Conservation (phyloP, 495 filamentous ascomycete species). For the Letharia lupina region DNA sequence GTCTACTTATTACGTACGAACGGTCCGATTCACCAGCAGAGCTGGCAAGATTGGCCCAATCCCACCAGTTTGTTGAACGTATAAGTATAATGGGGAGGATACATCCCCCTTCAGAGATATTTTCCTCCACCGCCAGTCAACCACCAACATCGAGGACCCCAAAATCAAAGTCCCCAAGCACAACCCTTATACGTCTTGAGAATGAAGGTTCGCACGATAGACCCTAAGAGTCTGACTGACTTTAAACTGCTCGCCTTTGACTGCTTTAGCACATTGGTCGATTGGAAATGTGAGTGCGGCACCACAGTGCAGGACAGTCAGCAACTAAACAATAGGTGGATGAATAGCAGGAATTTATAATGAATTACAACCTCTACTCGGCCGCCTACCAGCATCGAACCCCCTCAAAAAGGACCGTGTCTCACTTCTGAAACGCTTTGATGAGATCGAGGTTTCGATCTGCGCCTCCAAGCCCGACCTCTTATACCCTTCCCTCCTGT, state of each 20-base stretch:
- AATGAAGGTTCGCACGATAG: slow-evolving; percentile 19
- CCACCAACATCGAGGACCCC: background rate
- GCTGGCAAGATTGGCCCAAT: background rate
- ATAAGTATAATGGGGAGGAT: background rate
- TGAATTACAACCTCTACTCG: slow-evolving; percentile 37
- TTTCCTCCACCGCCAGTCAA: background rate
- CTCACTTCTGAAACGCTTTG: slow-evolving; percentile 31
- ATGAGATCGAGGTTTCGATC: slow-evolving; percentile 37
- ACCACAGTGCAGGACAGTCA: background rate
- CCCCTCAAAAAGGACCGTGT: slow-evolving; percentile 35
- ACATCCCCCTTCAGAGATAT: background rate
- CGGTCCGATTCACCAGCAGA: background rate
- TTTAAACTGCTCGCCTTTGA: slow-evolving; percentile 61
- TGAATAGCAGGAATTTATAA: slow-evolving; percentile 30
- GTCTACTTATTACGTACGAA: background rate
- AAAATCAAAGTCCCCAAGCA: background rate
- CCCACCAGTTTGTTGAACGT: background rate
- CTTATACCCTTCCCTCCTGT: slow-evolving; percentile 51
- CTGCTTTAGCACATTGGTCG: slow-evolving; percentile 74
- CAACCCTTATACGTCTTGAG: background rate
- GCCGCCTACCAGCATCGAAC: slow-evolving; percentile 35
- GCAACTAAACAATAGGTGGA: slow-evolving; percentile 16
- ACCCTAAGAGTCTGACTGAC: slow-evolving; percentile 27
- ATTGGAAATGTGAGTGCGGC: slow-evolving; percentile 50
- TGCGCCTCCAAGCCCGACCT: slow-evolving; percentile 43